These are phyloP conservation scores for Aureoboletus auriporus DNA, from an alignment of 768 basidiomycete genomes.

Conservation along the genomic window DNA sequence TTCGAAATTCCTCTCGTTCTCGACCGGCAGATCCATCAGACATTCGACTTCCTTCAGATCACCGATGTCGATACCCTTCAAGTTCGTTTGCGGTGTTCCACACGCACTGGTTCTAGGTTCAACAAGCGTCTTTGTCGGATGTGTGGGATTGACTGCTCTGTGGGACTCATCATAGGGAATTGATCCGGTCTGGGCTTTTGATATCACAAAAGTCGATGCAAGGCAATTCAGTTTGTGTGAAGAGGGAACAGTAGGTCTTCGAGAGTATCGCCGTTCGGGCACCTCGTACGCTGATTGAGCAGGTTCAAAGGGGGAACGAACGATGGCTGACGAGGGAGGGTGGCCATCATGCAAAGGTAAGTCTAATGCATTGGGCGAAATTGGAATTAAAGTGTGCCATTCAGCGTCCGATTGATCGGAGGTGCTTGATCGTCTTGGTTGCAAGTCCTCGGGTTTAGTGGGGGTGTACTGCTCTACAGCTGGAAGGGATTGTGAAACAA, in stretches of 20 bases:
- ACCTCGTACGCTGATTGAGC: not conserved
- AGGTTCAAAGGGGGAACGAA: conserved; percentile 15
- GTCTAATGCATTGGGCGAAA: conserved; percentile 13
- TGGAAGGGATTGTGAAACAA: conserved; percentile 4
- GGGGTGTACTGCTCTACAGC: conserved; percentile 1
- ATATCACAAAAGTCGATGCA: conserved; percentile 12
- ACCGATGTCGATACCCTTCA: not conserved
- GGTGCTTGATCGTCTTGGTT: not conserved
- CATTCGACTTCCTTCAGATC: conserved; percentile 1
- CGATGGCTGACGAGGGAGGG: conserved; percentile 19
- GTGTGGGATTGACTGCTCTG: not conserved
- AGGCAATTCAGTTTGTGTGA: conserved; percentile 7
- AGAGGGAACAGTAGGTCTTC: not conserved
- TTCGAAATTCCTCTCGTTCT: conserved; percentile 2
- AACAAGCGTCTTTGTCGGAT: not conserved
- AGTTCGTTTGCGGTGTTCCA: not conserved
- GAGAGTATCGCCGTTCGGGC: not conserved
- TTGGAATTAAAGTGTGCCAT: conserved; percentile 1
- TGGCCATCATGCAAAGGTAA: conserved; percentile 7
- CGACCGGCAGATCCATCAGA: not conserved
- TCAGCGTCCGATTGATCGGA: not conserved
- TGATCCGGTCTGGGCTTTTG: not conserved
- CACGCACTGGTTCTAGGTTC: not conserved
- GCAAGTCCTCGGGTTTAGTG: not conserved
- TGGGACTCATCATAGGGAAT: not conserved